Conservation (phyloP, 2,329 filamentous ascomycete genomes). For the Paraconiothyrium sp. region DNA sequence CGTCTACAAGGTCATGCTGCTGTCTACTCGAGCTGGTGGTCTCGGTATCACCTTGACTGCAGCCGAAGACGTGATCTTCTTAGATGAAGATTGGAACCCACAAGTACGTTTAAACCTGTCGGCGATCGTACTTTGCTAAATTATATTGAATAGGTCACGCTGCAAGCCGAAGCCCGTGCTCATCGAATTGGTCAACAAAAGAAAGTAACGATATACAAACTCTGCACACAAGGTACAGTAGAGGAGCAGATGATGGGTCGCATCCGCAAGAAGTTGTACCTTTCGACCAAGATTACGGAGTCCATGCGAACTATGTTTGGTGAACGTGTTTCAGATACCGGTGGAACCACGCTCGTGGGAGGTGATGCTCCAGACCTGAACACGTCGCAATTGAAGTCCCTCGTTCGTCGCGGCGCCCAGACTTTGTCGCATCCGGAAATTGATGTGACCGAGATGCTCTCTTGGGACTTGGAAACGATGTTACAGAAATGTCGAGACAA, state of each 20-base stretch:
- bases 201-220: conserved; percentile 64
- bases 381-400: conserved; percentile 62
- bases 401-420: conserved; percentile 64
- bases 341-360: conserved; percentile 35
- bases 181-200: conserved; percentile 65
- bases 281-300: conserved; percentile 69
- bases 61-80: conserved; percentile 65
- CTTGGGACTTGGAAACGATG: conserved; percentile 66
- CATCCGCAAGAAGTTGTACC: conserved; percentile 69
- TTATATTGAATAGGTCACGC: conserved; percentile 44
- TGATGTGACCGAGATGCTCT: conserved; percentile 65
- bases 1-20: conserved; percentile 63
- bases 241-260: conserved; percentile 68
- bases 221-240: conserved; percentile 66
- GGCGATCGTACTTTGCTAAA: background rate
- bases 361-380: conserved; percentile 63
- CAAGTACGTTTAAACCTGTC: conserved; percentile 36
- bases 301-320: conserved; percentile 64
- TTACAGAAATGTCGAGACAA: conserved; percentile 64
- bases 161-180: conserved; percentile 64
- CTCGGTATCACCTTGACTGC: conserved; percentile 65
- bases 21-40: conserved; percentile 65
- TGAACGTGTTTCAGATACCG: conserved; percentile 40
- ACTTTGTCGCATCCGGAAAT: conserved; percentile 63
- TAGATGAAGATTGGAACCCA: conserved; percentile 66